A percentile compares a stretch with the other conserved stretches of the same genome.
Conservation (phyloP, 495 filamentous ascomycete species). For the Lepidopterella palustris region DNA sequence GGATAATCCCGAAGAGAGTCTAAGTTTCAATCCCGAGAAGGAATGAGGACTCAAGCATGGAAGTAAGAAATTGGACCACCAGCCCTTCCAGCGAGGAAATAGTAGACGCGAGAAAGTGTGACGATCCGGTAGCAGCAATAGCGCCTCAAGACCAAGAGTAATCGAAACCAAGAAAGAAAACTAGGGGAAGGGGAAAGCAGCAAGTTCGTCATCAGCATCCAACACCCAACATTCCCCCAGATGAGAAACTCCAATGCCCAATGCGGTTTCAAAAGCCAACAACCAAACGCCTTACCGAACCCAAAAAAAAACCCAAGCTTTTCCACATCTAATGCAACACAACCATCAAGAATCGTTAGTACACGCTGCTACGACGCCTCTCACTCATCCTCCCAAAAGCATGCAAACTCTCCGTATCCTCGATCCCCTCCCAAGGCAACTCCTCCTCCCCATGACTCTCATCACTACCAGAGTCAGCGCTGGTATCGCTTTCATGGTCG, state of each 20-base stretch:
- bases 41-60: background rate
- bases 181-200: too few relatives aligned
- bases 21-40: conserved; percentile 1
- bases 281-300: background rate
- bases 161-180: background rate
- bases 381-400: background rate
- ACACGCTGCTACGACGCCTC: background rate
- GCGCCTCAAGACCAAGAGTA: background rate
- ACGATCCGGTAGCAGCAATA: background rate
- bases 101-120: background rate
- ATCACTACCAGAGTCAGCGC: conserved; percentile 14
- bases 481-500: conserved; percentile 17
- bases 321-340: background rate
- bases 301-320: background rate
- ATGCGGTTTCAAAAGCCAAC: background rate
- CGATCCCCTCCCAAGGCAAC: conserved; percentile 1
- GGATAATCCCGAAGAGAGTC: background rate
- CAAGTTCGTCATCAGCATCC: too few relatives aligned
- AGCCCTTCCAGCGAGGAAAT: background rate
- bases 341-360: background rate
- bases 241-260: background rate
- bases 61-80: background rate
- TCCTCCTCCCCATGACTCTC: conserved; percentile 3
- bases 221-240: too few relatives aligned
- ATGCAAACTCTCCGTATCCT: background rate